Evolutionary conservation across 441 rosid species (phyloP).

Genomic region (Gossypium davidsonii): DNA sequence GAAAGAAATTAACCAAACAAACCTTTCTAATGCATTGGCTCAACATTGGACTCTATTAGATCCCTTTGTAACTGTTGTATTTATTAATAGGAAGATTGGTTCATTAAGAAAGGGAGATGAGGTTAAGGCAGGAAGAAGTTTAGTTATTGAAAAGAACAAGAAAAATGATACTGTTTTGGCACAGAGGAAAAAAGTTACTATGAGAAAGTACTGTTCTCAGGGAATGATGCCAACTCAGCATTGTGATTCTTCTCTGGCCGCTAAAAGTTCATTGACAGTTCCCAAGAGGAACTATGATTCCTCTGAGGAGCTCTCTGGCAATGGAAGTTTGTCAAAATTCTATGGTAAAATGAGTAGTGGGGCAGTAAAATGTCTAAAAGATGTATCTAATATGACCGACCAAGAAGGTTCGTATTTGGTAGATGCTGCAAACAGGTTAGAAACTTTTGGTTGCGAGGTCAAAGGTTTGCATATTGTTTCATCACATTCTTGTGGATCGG

Average conservation of each 20-base stretch:
- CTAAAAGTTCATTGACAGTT: constrained; percentile 40
- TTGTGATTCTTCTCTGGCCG: constrained; percentile 29
- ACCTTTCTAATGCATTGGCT: constrained; percentile 39
- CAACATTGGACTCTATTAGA: constrained; percentile 68
- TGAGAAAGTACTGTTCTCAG: constrained; percentile 25
- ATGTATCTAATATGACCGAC: constrained; percentile 21
- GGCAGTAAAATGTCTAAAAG: constrained; percentile 22
- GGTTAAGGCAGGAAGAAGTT: constrained; percentile 53
- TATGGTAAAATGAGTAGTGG: constrained; percentile 18
- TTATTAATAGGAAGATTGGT: constrained; percentile 66
- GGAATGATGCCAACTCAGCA: constrained; percentile 18
- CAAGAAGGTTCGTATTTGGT: constrained; percentile 16
- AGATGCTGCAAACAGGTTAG: constrained; percentile 23
- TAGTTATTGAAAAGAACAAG: constrained; percentile 24
- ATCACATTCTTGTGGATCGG: constrained; percentile 24
- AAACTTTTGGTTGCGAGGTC: constrained; percentile 18
- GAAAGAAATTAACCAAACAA: constrained; percentile 45
- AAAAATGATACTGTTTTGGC: constrained; percentile 25
- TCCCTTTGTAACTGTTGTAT: constrained; percentile 78
- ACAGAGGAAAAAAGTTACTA: constrained; percentile 18
- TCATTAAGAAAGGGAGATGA: constrained; percentile 67
- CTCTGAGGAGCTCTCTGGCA: constrained; percentile 32
- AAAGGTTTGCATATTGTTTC: constrained; percentile 17
- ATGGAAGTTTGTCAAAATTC: constrained; percentile 28
- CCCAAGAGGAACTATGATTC: constrained; percentile 31